Evolutionary conservation across 495 filamentous ascomycete species (phyloP).

Genomic region (Aspergillus asperescens): DNA sequence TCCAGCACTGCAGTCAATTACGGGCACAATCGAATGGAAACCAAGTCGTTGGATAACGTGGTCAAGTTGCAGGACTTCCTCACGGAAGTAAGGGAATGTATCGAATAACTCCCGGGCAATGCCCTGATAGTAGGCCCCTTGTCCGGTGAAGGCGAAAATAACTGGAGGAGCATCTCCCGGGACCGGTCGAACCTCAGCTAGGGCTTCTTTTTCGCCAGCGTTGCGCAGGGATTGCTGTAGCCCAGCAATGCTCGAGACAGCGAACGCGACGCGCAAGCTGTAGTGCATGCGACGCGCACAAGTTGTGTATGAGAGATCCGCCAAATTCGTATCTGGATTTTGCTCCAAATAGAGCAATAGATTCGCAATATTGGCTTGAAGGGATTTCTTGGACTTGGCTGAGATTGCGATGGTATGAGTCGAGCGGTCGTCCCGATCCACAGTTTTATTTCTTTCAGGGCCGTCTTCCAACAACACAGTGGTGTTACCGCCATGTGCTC

Average conservation of each 20-base stretch:
- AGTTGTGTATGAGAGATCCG: conserved; percentile 39
- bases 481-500: conserved; percentile 22
- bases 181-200: not conserved
- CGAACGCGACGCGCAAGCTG: conserved; percentile 33
- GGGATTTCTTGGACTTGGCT: conserved; percentile 33
- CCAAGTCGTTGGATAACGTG: conserved; percentile 60
- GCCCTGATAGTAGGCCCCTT: conserved; percentile 48
- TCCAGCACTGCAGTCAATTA: conserved; percentile 47
- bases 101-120: conserved; percentile 67
- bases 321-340: conserved; percentile 24
- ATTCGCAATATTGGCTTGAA: conserved; percentile 33
- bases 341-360: conserved; percentile 28
- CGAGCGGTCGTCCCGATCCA: conserved; percentile 7
- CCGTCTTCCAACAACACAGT: conserved; percentile 11
- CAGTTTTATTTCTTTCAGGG: not conserved
- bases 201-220: not conserved
- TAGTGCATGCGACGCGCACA: conserved; percentile 37
- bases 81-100: conserved; percentile 58
- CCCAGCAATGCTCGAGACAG: conserved; percentile 14
- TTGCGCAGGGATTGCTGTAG: conserved; percentile 1
- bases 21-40: conserved; percentile 58
- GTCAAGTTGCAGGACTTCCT: conserved; percentile 64
- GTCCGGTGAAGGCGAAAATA: conserved; percentile 26
- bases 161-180: conserved; percentile 6
- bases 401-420: conserved; percentile 25